These are phyloP conservation scores for Russula foetens DNA, from an alignment of 768 basidiomycete species.

Conservation along the genomic window DNA sequence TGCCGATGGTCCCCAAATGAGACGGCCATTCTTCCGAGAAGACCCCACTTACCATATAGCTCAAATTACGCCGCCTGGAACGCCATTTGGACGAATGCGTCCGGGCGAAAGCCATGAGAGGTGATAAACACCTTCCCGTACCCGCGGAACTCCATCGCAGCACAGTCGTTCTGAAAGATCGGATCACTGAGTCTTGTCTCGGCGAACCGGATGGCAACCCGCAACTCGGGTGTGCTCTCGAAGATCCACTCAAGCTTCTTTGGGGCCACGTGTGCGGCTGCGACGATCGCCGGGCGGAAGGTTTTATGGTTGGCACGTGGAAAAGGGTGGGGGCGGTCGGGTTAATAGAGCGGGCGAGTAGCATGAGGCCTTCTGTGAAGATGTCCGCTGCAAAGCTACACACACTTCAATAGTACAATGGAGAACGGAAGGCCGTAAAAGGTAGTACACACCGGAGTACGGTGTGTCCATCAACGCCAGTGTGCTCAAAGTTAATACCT, in stretches of 20 bases:
- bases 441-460: constrained; percentile 54
- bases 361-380: constrained; percentile 97
- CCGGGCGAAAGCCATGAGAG: constrained; percentile 90
- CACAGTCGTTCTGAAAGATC: constrained; percentile 97
- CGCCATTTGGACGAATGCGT: constrained; percentile 98
- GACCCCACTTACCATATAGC: constrained; percentile 54
- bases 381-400: constrained; percentile 79
- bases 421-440: neutral
- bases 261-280: constrained; percentile 55
- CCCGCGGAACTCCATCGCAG: constrained; percentile 86
- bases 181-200: constrained; percentile 91
- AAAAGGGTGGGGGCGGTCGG: constrained; percentile 92
- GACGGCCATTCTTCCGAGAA: neutral
- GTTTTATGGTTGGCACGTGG: constrained; percentile 74
- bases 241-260: constrained; percentile 97
- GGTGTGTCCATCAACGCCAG: constrained; percentile 95
- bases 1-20: constrained; percentile 22
- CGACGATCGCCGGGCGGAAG: constrained; percentile 29
- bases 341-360: constrained; percentile 93
- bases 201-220: constrained; percentile 83
- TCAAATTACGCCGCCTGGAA: constrained; percentile 96
- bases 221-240: constrained; percentile 58
- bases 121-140: constrained; percentile 96
- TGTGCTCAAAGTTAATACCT: constrained; percentile 98
- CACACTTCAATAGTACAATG: neutral